Evolutionary conservation across 768 basidiomycete species (phyloP).

Genomic region (Panaeolus papilionaceus): DNA sequence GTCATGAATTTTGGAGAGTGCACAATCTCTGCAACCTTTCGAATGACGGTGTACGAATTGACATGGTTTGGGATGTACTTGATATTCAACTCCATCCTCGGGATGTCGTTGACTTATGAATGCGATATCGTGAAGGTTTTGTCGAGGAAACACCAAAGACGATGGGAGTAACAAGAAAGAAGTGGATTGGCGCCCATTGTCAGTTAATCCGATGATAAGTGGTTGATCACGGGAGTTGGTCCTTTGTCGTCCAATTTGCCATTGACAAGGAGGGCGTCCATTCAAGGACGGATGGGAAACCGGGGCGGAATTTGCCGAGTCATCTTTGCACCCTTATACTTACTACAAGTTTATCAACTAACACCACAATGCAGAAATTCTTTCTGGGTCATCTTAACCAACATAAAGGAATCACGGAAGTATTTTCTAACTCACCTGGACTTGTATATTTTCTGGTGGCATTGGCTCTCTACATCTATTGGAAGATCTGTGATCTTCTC

Average conservation of each 20-base stretch:
- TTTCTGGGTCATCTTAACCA: too few species aligned
- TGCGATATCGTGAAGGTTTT: not conserved
- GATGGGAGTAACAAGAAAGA: not conserved
- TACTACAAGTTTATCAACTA: not conserved
- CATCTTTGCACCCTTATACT: not conserved
- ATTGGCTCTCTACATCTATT: not conserved
- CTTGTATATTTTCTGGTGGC: not conserved
- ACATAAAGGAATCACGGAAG: not conserved
- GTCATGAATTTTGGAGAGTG: conserved; percentile 60
- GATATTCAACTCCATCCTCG: conserved; percentile 45
- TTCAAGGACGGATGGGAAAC: not conserved
- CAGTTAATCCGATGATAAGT: conserved; percentile 10
- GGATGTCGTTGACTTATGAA: not conserved
- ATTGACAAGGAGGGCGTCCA: not conserved
- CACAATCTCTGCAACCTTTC: conserved; percentile 58
- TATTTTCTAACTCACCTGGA: not conserved
- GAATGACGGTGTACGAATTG: conserved; percentile 61
- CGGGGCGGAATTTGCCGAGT: not conserved
- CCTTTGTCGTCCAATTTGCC: not conserved
- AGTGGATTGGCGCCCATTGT: not conserved
- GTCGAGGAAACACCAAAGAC: not conserved
- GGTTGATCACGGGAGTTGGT: conserved; percentile 5
- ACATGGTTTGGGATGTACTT: conserved; percentile 45
- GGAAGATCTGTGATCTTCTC: not conserved
- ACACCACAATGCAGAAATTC: not conserved